phyloP scores from a whole-genome alignment of 1,284 basidiomycete genomes.

The Ganoderma lingzhi region DNA sequence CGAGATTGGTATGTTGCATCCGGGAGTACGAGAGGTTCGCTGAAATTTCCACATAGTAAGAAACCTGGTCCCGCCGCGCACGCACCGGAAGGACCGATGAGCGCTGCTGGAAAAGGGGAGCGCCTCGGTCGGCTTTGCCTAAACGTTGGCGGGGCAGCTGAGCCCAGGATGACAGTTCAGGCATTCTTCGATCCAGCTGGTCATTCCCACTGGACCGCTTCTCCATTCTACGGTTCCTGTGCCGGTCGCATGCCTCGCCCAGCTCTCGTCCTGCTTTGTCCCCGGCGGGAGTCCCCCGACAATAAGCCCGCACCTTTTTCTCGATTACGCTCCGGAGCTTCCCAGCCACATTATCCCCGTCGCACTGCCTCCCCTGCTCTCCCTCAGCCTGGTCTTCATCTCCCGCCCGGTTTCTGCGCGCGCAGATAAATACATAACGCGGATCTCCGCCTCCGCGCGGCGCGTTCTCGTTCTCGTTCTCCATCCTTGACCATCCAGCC shows the following conservation, averaged over 20 bases:
- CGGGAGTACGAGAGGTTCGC: constrained; percentile 18
- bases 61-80: constrained; percentile 23
- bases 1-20: constrained; percentile 30
- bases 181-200: constrained; percentile 28
- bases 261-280: constrained; percentile 30
- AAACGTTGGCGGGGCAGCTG: constrained; percentile 24
- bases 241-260: constrained; percentile 27
- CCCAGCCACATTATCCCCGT: constrained; percentile 27
- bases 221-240: constrained; percentile 36
- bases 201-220: constrained; percentile 32
- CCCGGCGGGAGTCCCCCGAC: constrained; percentile 31
- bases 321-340: constrained; percentile 25
- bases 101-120: constrained; percentile 17
- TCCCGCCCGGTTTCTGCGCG: constrained; percentile 25
- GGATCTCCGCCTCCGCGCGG: constrained; percentile 28
- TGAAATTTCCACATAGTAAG: constrained; percentile 22
- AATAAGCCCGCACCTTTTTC: constrained; percentile 32
- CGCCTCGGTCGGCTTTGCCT: constrained; percentile 14
- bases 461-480: constrained; percentile 27
- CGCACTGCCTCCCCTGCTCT: constrained; percentile 33
- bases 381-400: constrained; percentile 19
- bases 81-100: constrained; percentile 27
- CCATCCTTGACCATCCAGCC: constrained; percentile 19
- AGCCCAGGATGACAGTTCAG: constrained; percentile 30
- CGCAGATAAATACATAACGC: constrained; percentile 32